phyloP scores from a whole-genome alignment of 2,329 filamentous ascomycete species.

The Elsinoe fawcettii region DNA sequence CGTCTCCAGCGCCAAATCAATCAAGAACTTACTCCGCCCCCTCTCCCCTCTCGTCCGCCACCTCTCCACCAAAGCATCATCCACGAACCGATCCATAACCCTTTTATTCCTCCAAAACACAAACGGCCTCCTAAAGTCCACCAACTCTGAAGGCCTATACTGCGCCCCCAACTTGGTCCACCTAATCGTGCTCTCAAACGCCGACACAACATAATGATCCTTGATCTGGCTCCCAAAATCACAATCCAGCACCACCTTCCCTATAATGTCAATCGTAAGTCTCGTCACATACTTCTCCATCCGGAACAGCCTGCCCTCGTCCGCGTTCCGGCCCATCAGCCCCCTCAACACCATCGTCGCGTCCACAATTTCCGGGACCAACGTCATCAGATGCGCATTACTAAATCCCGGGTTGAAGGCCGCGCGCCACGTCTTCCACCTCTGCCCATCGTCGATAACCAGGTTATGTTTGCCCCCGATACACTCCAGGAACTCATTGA shows the following conservation, averaged over 20 bases:
- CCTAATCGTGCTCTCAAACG: conserved; percentile 30
- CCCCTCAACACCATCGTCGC: conserved; percentile 28
- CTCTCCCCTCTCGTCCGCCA: conserved; percentile 28
- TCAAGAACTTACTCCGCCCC: conserved; percentile 29
- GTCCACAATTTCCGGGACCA: conserved; percentile 33
- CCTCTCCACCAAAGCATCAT: conserved; percentile 31
- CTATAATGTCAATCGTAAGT: conserved; percentile 38
- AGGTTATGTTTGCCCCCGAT: conserved; percentile 34
- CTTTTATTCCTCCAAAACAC: conserved; percentile 30
- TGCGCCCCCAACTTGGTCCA: conserved; percentile 31
- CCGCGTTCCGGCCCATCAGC: conserved; percentile 31
- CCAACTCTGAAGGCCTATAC: conserved; percentile 31
- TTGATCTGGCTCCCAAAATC: conserved; percentile 32
- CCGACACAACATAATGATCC: conserved; percentile 31
- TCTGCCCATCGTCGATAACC: conserved; percentile 30
- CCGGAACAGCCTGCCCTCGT: conserved; percentile 32
- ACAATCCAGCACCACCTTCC: conserved; percentile 33
- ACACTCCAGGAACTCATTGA: conserved; percentile 28
- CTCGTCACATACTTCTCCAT: conserved; percentile 35
- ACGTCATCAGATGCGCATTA: conserved; percentile 32
- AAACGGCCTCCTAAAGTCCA: conserved; percentile 32
- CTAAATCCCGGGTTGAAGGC: conserved; percentile 39
- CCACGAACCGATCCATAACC: conserved; percentile 31
- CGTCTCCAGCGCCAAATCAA: conserved; percentile 30
- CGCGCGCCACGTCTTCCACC: conserved; percentile 38